A percentile compares a stretch with the other conserved stretches of the same genome.
Evolutionary conservation across 2,329 filamentous ascomycete genomes (phyloP).

Genomic region (Colletotrichum orbiculare): DNA sequence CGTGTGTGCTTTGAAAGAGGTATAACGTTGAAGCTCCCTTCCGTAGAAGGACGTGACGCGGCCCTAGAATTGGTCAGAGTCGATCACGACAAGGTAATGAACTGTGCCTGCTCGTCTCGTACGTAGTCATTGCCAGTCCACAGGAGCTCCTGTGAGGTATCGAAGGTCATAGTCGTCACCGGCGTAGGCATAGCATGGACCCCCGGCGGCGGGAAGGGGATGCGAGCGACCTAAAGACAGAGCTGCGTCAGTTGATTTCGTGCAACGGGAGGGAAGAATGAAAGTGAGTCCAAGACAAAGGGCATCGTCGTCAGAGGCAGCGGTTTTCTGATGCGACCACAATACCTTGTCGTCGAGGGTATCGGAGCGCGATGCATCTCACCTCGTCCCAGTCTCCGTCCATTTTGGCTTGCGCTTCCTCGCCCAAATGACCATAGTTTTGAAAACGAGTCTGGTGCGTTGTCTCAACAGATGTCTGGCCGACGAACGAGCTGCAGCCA

Average conservation of each 20-base stretch:
- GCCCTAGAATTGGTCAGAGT: conserved; percentile 67
- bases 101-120: conserved; percentile 46
- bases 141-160: conserved; percentile 87
- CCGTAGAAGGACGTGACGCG: conserved; percentile 90
- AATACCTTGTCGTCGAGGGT: conserved; percentile 10
- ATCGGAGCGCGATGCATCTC: conserved; percentile 44
- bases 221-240: conserved; percentile 75
- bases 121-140: conserved; percentile 95
- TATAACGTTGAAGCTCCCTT: conserved; percentile 86
- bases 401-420: conserved; percentile 61
- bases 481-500: conserved; percentile 16
- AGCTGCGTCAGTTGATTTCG: conserved; percentile 23
- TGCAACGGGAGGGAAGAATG: not conserved
- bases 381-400: conserved; percentile 78
- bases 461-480: not conserved
- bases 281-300: not conserved
- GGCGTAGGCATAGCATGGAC: conserved; percentile 76
- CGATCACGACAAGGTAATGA: not conserved
- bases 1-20: conserved; percentile 85
- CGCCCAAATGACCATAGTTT: conserved; percentile 48
- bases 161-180: conserved; percentile 87
- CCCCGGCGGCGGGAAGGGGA: conserved; percentile 82
- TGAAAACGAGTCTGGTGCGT: not conserved
- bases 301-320: too few relatives aligned
- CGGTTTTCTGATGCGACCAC: too few relatives aligned